Evolutionary conservation across 352 stramenopile species (phyloP), one percentile per base, ranked within the genome.

Genomic region (Globisporangium cystogenes): DNA sequence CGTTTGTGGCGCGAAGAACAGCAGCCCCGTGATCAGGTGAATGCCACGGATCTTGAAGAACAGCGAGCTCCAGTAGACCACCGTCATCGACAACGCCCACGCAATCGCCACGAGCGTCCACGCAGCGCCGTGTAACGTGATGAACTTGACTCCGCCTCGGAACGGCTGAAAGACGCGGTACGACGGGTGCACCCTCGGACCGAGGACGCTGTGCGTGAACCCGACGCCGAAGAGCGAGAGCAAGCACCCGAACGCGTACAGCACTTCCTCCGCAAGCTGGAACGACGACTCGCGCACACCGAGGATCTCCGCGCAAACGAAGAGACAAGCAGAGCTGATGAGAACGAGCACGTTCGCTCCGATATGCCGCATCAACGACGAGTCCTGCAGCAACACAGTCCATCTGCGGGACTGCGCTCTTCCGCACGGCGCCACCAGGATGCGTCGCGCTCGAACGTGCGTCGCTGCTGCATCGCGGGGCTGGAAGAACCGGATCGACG

Each of bases 111-210:
- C 60, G 3, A 85, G 50, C n/a, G 74, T 80, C 74, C 74, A 85
- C 7, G 58, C 74, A 4, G 69, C 72, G 31, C 74, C 70, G 55
- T 85, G 74, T 15, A 72, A 66, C 1, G 73, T 77, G 35, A 80
- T 62, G 46, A 85, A 85, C 4, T 64, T 57, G 23, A 79, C 58
- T 0, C 74, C 74, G 5, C 74, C 74, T 41, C 56, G 53, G 27
- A 85, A 80, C 18, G 74, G 74, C 48, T 85, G 74, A 18, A 81
- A 72, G 7, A 69, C 51, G 4, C 59, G 51, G 50, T 82, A 85
- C 11, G 54, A 59, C 7, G 57, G n/a, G 16, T 77, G 60, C 16
- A 77, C 51, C 15, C 64, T 64, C 3, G 71, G 71, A 3, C 66
- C 72, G 18, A 75, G 63, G 0, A 67, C 47, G 26, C 72, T 61